Conservation (phyloP, 2,329 filamentous ascomycete species). For the Curvularia eragrostidis region DNA sequence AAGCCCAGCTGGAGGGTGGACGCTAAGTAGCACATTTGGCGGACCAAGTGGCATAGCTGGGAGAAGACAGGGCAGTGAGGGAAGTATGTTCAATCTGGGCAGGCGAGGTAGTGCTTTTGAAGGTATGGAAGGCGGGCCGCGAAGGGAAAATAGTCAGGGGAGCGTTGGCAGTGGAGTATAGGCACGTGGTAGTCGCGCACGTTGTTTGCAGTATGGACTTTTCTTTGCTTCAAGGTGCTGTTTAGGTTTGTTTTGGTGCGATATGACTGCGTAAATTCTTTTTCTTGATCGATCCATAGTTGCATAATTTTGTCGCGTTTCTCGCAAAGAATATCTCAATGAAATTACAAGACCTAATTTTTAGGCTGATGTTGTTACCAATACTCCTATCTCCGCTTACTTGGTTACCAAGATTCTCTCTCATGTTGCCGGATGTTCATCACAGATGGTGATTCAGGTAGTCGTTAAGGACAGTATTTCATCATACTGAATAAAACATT, state of each 20-base stretch:
- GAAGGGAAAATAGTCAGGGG: slow-evolving; percentile 32
- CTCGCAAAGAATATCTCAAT: neutral
- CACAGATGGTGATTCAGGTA: too few relatives aligned
- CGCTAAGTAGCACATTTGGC: slow-evolving; percentile 27
- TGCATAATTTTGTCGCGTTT: neutral
- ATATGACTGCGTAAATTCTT: neutral
- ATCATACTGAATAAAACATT: neutral
- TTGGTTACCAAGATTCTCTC: neutral
- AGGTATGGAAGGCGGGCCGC: slow-evolving; percentile 27
- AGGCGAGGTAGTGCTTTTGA: slow-evolving; percentile 35
- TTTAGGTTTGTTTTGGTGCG: neutral
- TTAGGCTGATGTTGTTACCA: neutral
- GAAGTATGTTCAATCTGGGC: slow-evolving; percentile 28
- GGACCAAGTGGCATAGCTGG: slow-evolving; percentile 37
- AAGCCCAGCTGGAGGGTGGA: slow-evolving; percentile 42
- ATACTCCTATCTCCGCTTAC: neutral
- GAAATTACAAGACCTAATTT: neutral
- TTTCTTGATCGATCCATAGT: neutral
- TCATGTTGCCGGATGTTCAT: neutral
- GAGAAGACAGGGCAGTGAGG: slow-evolving; percentile 41
- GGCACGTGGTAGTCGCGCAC: neutral
- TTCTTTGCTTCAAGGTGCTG: neutral
- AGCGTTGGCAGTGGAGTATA: slow-evolving; percentile 21
- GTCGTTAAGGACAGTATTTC: neutral
- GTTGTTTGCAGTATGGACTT: neutral